Conservation (phyloP, 768 basidiomycete genomes). For the Suillus cothurnatus region DNA sequence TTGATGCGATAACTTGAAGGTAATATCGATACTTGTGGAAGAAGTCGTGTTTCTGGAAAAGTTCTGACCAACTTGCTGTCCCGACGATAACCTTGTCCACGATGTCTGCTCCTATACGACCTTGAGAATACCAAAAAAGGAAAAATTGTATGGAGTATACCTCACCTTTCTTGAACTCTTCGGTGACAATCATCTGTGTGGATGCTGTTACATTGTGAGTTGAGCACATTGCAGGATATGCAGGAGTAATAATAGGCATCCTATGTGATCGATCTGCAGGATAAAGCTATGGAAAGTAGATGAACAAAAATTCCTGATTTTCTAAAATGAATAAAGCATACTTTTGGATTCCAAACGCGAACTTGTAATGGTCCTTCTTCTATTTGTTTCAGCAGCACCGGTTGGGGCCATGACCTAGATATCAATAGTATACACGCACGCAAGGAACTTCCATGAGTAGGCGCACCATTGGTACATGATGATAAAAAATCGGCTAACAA, state of each 20-base stretch:
- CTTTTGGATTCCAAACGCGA: constrained; percentile 98
- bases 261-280: constrained; percentile 92
- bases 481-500: constrained; percentile 97
- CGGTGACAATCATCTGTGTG: constrained; percentile 94
- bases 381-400: constrained; percentile 95
- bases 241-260: constrained; percentile 99
- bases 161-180: constrained; percentile 91
- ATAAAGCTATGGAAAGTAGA: constrained; percentile 61
- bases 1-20: constrained; percentile 92
- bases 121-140: constrained; percentile 16
- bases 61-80: constrained; percentile 83
- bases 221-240: constrained; percentile 98
- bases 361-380: constrained; percentile 93
- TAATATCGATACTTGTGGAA: constrained; percentile 97
- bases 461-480: constrained; percentile 96
- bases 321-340: constrained; percentile 28
- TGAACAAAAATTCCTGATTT: neutral
- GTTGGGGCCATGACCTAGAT: constrained; percentile 96
- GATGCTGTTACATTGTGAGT: constrained; percentile 98
- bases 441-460: neutral
- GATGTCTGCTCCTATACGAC: constrained; percentile 78
- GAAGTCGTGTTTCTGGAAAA: constrained; percentile 96
- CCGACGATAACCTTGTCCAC: constrained; percentile 91
- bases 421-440: constrained; percentile 10
- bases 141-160: neutral